Base-by-base conservation (phyloP, 75 land plant species). In the Picea glauca region DNA sequence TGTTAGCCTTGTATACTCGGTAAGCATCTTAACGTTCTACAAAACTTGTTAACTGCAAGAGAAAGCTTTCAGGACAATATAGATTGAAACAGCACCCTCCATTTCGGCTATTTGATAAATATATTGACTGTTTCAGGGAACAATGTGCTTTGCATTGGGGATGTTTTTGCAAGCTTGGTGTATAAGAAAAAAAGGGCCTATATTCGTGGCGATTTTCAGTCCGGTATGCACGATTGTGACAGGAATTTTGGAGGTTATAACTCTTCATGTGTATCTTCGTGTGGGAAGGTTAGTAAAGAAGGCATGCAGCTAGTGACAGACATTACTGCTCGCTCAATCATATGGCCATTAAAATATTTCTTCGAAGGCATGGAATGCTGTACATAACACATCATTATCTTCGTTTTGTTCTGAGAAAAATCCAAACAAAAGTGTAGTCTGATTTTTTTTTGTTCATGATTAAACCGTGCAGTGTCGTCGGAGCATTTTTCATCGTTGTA, bases 81-180 rank as follows among this genome's bases (percentile, higher is more conserved):
- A 46, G 11, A 50, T 50, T 50, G 56, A 12, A 50, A 0, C 56
- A 9, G 46, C 20, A 72, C 40, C 9, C 0, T 17, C 74, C 1
- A 1, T 50, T 50, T 50, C 1, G 56, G 9, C 9, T 8, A 2
- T 9, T 11, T 50, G 1, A 50, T 9, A 50, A 50, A 50, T 50
- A 50, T 11, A 50, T 20, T 66, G 9, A 5, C 35, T 54, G 18
- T 15, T 62, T 64, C 88, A 95, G 98, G 96, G 96, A 9, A 18
- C 93, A 14, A 58, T 93, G n/a, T 86, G 85, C 20, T 88, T 92
- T 15, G 96, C 88, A 7, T 40, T 95, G 17, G 83, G 86, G 3
- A 90, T 88, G 26, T 87, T 85, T 78, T 67, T 93, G 72, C 98
- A 93, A 84, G 61, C 82, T 14, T 95, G 96, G 96, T 85, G 83